Base-by-base conservation (phyloP, 306 rosid species). In the Trichosanthes cucumerina region DNA sequence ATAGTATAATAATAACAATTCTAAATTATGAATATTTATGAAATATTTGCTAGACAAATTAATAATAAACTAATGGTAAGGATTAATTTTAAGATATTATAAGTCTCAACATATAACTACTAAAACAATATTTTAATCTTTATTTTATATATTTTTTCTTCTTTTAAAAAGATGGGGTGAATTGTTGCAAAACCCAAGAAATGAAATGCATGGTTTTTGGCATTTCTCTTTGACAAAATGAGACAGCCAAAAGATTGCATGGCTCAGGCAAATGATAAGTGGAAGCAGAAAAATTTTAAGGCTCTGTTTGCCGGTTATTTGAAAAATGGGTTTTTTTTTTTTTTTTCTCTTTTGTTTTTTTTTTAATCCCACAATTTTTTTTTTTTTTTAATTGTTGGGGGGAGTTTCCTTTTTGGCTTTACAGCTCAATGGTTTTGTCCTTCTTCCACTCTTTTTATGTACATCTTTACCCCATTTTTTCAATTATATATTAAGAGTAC, bases 381-480 rank as follows among this genome's bases (percentile, higher is more conserved):
- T 13, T 1, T 63, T 10, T 23, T 58, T 5, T 24, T 6, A 14
- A 31, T 31, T 2, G 58, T 6, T 39, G 7, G 43, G 9, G 44
- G 44, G 8, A 53, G 38, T 59, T 68, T 68, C 2, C 31, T 68
- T 68, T 68, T 68, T 68, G 76, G 76, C 56, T 23, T 70, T 70
- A 70, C 76, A 70, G 76, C 76, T 43, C 76, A 43, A 43, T 70
- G 52, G n/a, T 70, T 70, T 70, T 70, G 56, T 70, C 76, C 76
- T 70, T 44, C 23, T 23, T 12, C 21, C 54, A 41, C 75, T 63
- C 70, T 33, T 63, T 63, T 63, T 33, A 11, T 13, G 34, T 31
- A 16, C 73, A 34, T 65, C 26, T 18, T 3, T 43, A 39, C 76
- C 36, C 56, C 76, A 44, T 43, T 44, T 44, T 58, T 70, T 24